Conservation (phyloP, 2,329 filamentous ascomycete species). For the Neonectria neomacrospora region DNA sequence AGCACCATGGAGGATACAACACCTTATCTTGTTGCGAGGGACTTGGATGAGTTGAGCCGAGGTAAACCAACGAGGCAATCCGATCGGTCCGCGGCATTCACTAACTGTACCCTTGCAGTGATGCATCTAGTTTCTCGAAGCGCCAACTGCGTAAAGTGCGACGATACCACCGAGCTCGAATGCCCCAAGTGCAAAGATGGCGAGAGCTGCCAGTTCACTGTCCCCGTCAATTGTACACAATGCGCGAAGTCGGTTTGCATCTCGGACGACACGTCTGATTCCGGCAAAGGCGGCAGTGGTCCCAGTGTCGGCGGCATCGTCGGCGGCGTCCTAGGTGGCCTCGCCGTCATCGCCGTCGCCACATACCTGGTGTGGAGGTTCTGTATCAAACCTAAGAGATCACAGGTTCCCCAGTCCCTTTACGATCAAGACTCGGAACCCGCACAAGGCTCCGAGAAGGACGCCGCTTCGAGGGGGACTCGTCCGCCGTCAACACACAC, state of each 20-base stretch:
- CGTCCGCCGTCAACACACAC: conserved; percentile 82
- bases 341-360: conserved; percentile 77
- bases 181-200: conserved; percentile 59
- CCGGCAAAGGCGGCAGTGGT: conserved; percentile 51
- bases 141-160: conserved; percentile 59
- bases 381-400: conserved; percentile 82
- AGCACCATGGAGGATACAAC: conserved; percentile 37
- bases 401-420: conserved; percentile 64
- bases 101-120: conserved; percentile 39
- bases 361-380: conserved; percentile 89
- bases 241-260: conserved; percentile 62
- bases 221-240: conserved; percentile 57
- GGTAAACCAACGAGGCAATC: conserved; percentile 39
- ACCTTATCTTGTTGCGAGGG: conserved; percentile 39
- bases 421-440: conserved; percentile 68
- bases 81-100: neutral
- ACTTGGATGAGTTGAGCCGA: conserved; percentile 47
- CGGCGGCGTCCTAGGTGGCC: conserved; percentile 88
- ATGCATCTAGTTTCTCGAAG: conserved; percentile 54
- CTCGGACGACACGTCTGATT: conserved; percentile 40
- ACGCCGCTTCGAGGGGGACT: conserved; percentile 55
- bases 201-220: conserved; percentile 58
- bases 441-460: conserved; percentile 56
- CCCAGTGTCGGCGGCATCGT: conserved; percentile 87
- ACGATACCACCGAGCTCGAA: conserved; percentile 51